phyloP scores from a whole-genome alignment of 768 basidiomycete genomes.

The Glaciozyma antarctica region DNA sequence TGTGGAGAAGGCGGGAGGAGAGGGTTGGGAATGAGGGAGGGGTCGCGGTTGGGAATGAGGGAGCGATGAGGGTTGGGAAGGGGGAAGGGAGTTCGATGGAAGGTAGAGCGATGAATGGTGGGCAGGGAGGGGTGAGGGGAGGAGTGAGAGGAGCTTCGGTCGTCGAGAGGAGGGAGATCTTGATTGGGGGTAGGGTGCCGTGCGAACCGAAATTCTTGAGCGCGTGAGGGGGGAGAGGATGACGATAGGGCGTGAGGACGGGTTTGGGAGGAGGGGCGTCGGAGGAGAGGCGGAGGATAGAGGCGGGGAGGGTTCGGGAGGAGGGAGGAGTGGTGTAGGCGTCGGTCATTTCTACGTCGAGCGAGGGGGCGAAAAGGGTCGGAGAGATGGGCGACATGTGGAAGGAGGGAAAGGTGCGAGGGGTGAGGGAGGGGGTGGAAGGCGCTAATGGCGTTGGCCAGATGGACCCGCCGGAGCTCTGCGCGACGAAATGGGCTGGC shows the following conservation, averaged over 20 bases:
- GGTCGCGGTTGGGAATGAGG: conserved; percentile 16
- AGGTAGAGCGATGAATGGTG: background rate
- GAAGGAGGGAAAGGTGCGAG: background rate
- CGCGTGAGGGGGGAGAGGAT: background rate
- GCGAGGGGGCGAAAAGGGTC: background rate
- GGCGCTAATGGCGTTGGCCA: no score
- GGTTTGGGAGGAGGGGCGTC: background rate
- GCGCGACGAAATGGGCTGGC: no score
- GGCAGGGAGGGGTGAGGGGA: conserved; percentile 26
- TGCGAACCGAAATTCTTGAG: conserved; percentile 11
- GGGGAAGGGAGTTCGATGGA: background rate
- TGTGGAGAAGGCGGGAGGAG: conserved; percentile 15
- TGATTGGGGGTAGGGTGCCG: conserved; percentile 1
- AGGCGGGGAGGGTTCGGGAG: background rate
- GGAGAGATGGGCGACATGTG: background rate
- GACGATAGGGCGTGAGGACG: background rate
- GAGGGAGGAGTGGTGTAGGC: conserved; percentile 27
- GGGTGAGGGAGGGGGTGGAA: no score
- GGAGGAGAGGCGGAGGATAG: background rate
- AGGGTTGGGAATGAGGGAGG: conserved; percentile 13
- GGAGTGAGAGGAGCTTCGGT: conserved; percentile 24
- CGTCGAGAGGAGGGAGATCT: conserved; percentile 6
- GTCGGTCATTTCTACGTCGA: conserved; percentile 15
- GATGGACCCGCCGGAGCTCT: no score
- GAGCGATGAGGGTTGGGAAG: no score